Base-by-base conservation (phyloP, 2,329 filamentous ascomycete species). In the Exophiala dermatitidis region DNA sequence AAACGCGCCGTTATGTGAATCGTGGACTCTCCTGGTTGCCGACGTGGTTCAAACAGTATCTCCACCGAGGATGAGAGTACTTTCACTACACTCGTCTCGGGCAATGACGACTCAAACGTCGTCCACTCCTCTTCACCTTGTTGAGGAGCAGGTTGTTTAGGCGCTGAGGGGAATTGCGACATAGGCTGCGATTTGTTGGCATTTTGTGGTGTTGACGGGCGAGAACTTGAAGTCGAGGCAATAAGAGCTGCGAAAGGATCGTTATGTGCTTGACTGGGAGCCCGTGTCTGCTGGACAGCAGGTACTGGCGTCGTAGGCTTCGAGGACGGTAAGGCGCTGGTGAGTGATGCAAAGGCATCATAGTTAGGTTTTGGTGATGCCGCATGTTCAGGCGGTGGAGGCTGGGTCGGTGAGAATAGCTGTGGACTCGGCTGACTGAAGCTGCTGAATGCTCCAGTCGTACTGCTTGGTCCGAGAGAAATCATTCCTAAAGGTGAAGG, bases 401-500 rank as follows among this genome's bases (percentile, higher is more conserved):
- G 65, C 41, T 69, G 64, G 9, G 64, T 58, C 12, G 66, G 53
- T 44, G 56, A 46, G 31, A 60, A 56, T 55, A 19, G 55, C 10
- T 32, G 45, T 5, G 49, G 41, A 45, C 44, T 57, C 1, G 59
- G 51, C 46, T 58, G 57, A 32, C 48, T 58, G 2, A 52, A 53
- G n/a, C 57, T 52, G n/a, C 55, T 30, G 38, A 52, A 44, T 53
- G 54, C 43, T 56, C 54, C 41, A 52, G 59, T 58, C 64, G 58
- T 85, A 56, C 79, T 80, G 52, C 85, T 84, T 64, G 87, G 84
- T 4, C 90, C 90, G 12, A 97, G 77, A 3, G 89, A 84, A 60
- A 97, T 95, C 47, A 85, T 85, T 44, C 91, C 90, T 4, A 83
- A 82, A 64, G 87, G 82, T 8, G 86, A 84, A 65, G 83, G 91